Evolutionary conservation across 176 grass and related monocot genomes (phyloP).

Genomic region (Musa itinerans): DNA sequence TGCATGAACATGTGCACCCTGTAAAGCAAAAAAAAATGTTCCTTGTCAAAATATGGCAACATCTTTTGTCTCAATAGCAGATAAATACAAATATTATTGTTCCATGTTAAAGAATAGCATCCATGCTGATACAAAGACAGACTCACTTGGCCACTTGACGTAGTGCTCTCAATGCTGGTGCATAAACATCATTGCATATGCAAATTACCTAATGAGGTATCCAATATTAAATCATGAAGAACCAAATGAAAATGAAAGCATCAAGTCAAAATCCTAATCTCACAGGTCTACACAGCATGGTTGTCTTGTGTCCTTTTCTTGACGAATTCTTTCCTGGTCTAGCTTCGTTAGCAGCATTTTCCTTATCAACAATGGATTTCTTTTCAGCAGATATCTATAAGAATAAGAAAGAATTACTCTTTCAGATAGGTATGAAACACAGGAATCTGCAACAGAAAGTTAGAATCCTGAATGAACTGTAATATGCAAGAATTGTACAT

Average conservation of each 20-base stretch:
- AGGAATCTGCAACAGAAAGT: neutral
- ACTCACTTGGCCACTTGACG: conserved; percentile 93
- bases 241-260: conserved; percentile 11
- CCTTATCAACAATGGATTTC: conserved; percentile 47
- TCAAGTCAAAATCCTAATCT: conserved; percentile 22
- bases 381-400: conserved; percentile 70
- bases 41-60: neutral
- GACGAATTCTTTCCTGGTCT: conserved; percentile 46
- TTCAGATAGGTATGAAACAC: neutral
- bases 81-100: neutral
- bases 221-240: conserved; percentile 16
- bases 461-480: neutral
- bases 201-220: conserved; percentile 68
- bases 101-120: neutral
- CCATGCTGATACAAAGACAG: conserved; percentile 14
- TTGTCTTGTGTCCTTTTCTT: conserved; percentile 53
- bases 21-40: conserved; percentile 21
- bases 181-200: conserved; percentile 99
- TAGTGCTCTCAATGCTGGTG: conserved; percentile 89
- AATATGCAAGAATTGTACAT: neutral
- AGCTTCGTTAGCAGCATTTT: conserved; percentile 30
- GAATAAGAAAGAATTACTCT: conserved; percentile 3
- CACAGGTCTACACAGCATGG: conserved; percentile 77
- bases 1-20: conserved; percentile 88
- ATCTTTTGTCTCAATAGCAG: neutral